phyloP scores from a whole-genome alignment of 106 monocot species.

The Allium cepa region DNA sequence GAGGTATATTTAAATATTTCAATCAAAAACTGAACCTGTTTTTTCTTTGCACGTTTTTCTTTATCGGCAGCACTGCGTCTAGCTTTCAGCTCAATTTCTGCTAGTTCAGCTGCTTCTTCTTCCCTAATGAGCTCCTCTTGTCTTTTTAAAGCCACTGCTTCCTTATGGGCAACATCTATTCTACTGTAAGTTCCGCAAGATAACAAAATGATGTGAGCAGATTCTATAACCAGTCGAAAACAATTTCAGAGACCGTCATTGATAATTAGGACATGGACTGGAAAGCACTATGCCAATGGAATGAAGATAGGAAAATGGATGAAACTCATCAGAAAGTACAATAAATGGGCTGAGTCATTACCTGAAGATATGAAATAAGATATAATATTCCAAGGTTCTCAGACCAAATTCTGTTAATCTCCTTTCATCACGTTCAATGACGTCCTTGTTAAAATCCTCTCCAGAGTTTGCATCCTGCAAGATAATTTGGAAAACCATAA shows the following conservation, averaged over 20 bases:
- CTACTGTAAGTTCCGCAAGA: constrained; percentile 26
- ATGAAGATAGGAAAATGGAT: too few species aligned
- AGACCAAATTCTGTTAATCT: constrained; percentile 76
- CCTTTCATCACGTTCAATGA: constrained; percentile 90
- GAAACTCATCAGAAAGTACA: too few species aligned
- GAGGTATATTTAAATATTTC: too few species aligned
- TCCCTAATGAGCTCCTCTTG: constrained; percentile 98
- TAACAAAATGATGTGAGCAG: constrained; percentile 19
- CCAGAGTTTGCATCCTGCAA: constrained; percentile 66
- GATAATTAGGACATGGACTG: too few species aligned
- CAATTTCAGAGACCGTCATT: too few species aligned
- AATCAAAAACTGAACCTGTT: constrained; percentile 38
- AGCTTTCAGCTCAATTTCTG: constrained; percentile 68
- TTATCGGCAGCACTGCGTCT: constrained; percentile 63
- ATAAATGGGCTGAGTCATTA: constrained; percentile 8
- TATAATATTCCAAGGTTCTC: constrained; percentile 81
- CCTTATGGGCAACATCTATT: constrained; percentile 90
- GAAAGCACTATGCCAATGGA: too few species aligned
- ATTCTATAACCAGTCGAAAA: background rate
- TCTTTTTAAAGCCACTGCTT: constrained; percentile 89
- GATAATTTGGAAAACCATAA: background rate
- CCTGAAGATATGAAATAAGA: constrained; percentile 87
- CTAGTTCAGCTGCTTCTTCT: constrained; percentile 83
- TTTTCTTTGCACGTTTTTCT: constrained; percentile 84
- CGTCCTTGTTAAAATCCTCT: constrained; percentile 76